These are phyloP conservation scores for Amanita jacksonii DNA, from an alignment of 768 basidiomycete species.

Conservation along the genomic window DNA sequence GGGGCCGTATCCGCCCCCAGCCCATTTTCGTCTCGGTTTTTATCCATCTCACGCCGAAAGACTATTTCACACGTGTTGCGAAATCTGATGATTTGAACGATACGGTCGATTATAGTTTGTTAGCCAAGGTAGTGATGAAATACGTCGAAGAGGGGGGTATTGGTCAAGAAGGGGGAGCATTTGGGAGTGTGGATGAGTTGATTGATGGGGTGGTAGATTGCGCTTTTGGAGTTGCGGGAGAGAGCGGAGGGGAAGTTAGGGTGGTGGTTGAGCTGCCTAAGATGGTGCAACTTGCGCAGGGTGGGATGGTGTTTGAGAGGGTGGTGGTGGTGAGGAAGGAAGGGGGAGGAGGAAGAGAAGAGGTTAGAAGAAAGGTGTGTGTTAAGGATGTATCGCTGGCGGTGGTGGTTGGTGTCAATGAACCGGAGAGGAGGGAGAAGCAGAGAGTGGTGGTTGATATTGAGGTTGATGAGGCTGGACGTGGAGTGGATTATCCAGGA, in stretches of 20 bases:
- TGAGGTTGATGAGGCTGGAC: constrained; percentile 1
- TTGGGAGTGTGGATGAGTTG: constrained; percentile 22
- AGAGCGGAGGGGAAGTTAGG: constrained; percentile 26
- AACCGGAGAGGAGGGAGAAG: constrained; percentile 54
- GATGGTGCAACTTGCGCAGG: constrained; percentile 26
- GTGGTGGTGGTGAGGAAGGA: not conserved
- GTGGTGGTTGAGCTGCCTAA: constrained; percentile 37
- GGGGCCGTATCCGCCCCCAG: constrained; percentile 38
- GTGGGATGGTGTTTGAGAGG: constrained; percentile 16
- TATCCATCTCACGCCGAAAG: constrained; percentile 28
- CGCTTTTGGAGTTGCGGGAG: constrained; percentile 29
- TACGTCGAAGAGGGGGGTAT: constrained; percentile 19
- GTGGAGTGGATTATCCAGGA: constrained; percentile 26
- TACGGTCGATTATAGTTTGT: constrained; percentile 57
- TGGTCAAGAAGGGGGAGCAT: constrained; percentile 15
- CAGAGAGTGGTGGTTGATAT: constrained; percentile 55
- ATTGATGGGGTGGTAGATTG: constrained; percentile 25
- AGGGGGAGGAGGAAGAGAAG: not conserved
- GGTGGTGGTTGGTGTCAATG: constrained; percentile 62
- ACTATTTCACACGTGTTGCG: constrained; percentile 36
- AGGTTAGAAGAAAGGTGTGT: constrained; percentile 19
- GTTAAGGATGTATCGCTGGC: constrained; percentile 39
- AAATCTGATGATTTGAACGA: constrained; percentile 41
- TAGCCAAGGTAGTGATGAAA: constrained; percentile 38
- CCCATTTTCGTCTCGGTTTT: constrained; percentile 42